Conservation (phyloP, 2,329 filamentous ascomycete genomes). For the Cladosporium sp. region DNA sequence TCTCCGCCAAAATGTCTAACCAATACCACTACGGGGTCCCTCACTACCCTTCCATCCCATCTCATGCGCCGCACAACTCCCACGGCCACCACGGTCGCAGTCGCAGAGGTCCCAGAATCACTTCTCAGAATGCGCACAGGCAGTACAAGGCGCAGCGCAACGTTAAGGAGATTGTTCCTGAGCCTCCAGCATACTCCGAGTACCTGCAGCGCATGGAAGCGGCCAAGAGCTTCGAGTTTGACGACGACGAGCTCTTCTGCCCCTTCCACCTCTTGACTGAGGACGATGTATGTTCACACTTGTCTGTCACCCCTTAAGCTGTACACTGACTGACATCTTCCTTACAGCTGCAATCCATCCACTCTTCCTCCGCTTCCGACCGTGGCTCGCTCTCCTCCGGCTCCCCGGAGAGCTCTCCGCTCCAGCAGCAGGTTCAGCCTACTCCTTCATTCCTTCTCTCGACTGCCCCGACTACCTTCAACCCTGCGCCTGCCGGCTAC, state of each 20-base stretch:
- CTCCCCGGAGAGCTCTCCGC: slow-evolving; percentile 85
- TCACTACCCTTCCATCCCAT: slow-evolving; percentile 48
- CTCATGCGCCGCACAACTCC: slow-evolving; percentile 49
- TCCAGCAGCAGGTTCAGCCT: slow-evolving; percentile 72
- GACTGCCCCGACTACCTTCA: slow-evolving; percentile 40
- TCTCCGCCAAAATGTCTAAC: slow-evolving; percentile 39
- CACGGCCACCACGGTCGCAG: slow-evolving; percentile 83
- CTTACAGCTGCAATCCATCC: slow-evolving; percentile 78
- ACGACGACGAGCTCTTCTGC: slow-evolving; percentile 95
- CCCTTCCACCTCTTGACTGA: slow-evolving; percentile 81
- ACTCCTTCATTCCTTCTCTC: slow-evolving; percentile 72
- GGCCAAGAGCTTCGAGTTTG: slow-evolving; percentile 87
- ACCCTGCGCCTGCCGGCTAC: slow-evolving; percentile 53
- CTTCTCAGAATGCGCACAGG: slow-evolving; percentile 77
- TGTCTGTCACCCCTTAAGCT: slow-evolving; percentile 17
- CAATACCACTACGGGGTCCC: slow-evolving; percentile 44
- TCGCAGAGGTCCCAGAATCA: slow-evolving; percentile 75
- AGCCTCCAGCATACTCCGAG: slow-evolving; percentile 67
- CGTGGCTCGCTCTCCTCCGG: slow-evolving; percentile 92
- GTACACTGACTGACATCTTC: slow-evolving; percentile 29
- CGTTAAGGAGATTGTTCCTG: slow-evolving; percentile 73
- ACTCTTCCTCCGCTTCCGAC: slow-evolving; percentile 76
- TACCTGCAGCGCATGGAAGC: slow-evolving; percentile 89
- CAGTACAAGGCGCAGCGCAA: slow-evolving; percentile 74
- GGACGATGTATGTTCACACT: slow-evolving; percentile 64